Conservation (phyloP, 2,329 filamentous ascomycete species). For the Claviceps spartinae region DNA sequence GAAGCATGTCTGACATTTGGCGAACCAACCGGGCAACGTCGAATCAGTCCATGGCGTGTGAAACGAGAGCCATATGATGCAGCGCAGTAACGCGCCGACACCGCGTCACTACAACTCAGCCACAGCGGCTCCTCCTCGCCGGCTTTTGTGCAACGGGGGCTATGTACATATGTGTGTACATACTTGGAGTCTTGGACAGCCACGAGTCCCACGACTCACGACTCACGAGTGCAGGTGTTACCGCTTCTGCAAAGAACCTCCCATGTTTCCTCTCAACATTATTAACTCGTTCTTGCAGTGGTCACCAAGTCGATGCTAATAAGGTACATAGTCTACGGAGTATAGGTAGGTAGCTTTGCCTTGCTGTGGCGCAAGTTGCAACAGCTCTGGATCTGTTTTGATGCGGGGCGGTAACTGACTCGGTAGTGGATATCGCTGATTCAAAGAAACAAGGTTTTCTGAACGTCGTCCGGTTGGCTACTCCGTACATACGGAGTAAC, state of each 20-base stretch:
- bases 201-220: neutral
- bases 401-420: neutral
- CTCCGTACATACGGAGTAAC: too few relatives aligned
- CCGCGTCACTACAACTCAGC: too few relatives aligned
- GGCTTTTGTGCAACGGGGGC: too few relatives aligned
- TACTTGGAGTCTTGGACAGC: neutral
- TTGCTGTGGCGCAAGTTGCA: neutral
- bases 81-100: too few relatives aligned
- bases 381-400: neutral
- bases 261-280: neutral
- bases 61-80: too few relatives aligned
- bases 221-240: neutral
- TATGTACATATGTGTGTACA: too few relatives aligned
- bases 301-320: neutral
- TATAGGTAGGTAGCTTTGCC: neutral
- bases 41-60: too few relatives aligned
- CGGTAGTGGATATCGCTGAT: neutral
- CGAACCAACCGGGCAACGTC: too few relatives aligned
- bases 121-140: too few relatives aligned
- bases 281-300: neutral
- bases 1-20: too few relatives aligned
- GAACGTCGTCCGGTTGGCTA: too few relatives aligned
- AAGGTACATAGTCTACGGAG: too few relatives aligned
- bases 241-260: neutral
- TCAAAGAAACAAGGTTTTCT: neutral